phyloP scores from a whole-genome alignment of 768 basidiomycete genomes.

The Pleurotus pulmonarius region DNA sequence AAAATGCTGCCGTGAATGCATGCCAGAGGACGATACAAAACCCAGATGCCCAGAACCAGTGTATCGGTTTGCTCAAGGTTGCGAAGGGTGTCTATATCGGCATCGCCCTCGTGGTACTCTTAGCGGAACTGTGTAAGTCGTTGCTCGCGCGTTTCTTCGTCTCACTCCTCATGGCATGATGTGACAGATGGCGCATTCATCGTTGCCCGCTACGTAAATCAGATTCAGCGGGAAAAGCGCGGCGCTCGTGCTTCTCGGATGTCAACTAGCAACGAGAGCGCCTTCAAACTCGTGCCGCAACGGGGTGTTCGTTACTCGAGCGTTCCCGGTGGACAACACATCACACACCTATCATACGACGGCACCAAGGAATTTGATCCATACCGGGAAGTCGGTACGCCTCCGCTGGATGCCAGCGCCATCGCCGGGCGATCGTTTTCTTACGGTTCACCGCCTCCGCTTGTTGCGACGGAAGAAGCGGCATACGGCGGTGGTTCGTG shows the following conservation, averaged over 20 bases:
- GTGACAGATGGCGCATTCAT: constrained; percentile 48
- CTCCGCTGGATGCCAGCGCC: constrained; percentile 3
- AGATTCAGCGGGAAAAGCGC: constrained; percentile 47
- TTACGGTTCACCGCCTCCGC: constrained; percentile 8
- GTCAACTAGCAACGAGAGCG: constrained; percentile 27
- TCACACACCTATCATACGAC: constrained; percentile 6
- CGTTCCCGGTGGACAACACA: constrained; percentile 14
- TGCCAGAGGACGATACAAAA: constrained; percentile 44
- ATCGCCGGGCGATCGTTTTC: constrained; percentile 8
- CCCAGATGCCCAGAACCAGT: constrained; percentile 38
- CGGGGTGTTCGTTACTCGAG: constrained; percentile 22
- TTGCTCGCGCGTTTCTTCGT: not conserved
- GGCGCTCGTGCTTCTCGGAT: constrained; percentile 31
- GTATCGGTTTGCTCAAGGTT: constrained; percentile 35
- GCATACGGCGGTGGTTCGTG: constrained; percentile 34
- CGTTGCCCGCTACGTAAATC: constrained; percentile 50
- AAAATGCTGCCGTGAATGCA: constrained; percentile 34
- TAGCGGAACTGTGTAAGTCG: constrained; percentile 55
- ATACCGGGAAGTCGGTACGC: constrained; percentile 27
- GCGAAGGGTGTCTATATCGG: constrained; percentile 43
- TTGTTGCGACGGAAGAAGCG: constrained; percentile 20
- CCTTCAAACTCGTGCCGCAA: constrained; percentile 27
- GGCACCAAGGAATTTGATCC: constrained; percentile 32
- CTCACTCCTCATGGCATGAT: not conserved
- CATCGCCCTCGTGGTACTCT: constrained; percentile 39